Base-by-base conservation (phyloP, 78 protist genomes). In the Speleostelium caveatum region DNA sequence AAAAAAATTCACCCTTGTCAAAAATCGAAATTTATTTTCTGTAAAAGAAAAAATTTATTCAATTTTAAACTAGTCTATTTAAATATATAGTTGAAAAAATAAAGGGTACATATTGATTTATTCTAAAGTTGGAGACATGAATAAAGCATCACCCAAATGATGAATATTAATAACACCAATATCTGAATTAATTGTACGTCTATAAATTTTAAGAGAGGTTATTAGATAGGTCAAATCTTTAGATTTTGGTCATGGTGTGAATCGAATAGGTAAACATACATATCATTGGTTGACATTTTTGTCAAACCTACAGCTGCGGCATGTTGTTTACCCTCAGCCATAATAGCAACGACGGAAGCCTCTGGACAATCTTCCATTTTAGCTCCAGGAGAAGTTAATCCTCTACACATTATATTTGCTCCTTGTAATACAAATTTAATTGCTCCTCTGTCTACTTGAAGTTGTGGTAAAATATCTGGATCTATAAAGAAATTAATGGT, bases 371-470 rank as follows among this genome's bases (percentile, higher is more conserved):
- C 94, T 19, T 67, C 83, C 71, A 87, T 69, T 26, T 35, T 56
- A 2, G 88, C 94, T 51, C 94, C 94, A 8, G 94, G 88, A 59
- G 94, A 87, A 12, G 94, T 87, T 55, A 87, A 55, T 67, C 94
- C 94, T 42, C 66, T 67, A 73, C 94, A 87, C 94, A 87, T 87
- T 38, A 87, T 87, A 41, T 87, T 87, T 33, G 94, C 94, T 35
- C 94, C 94, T 66, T 63, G 78, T 62, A 87, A 71, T 33, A 87
- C 94, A 72, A 87, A 87, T 53, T 58, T 87, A 51, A 87, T 87
- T 41, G 94, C 94, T 36, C 94, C 94, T 75, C 75, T 73, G 67
- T 87, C 94, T 28, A 87, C 94, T 55, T 87, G 94, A 30, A 87
- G 56, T 24, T 75, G 86, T 68, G 94, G 94, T 66, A 87, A 59